Evolutionary conservation across 768 basidiomycete species (phyloP).

Genomic region (Tricholomella constricta): DNA sequence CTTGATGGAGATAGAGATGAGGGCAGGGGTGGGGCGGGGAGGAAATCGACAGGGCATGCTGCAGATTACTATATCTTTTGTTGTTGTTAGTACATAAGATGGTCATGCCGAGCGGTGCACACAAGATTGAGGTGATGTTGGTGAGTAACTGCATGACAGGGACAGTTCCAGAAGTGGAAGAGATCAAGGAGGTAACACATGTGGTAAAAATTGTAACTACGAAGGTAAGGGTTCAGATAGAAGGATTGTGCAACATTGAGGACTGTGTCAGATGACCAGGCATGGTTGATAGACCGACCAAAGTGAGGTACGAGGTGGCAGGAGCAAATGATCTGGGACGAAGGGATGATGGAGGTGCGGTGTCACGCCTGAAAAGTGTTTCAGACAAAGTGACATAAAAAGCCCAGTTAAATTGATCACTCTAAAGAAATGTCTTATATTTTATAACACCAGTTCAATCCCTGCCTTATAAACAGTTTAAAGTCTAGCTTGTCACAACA

Average conservation of each 20-base stretch:
- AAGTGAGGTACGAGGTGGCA: constrained; percentile 31
- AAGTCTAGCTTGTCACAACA: no score
- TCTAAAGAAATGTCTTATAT: no score
- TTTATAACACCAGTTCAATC: no score
- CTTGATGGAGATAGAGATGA: constrained; percentile 42
- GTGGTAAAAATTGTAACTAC: constrained; percentile 26
- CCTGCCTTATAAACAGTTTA: no score
- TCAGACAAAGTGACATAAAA: no score
- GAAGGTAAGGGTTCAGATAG: constrained; percentile 32
- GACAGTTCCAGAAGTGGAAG: background rate
- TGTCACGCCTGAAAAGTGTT: no score
- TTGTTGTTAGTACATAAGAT: no score
- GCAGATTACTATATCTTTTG: no score
- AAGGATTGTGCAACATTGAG: constrained; percentile 22
- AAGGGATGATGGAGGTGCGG: constrained; percentile 22
- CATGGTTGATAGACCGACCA: constrained; percentile 11
- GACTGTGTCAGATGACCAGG: constrained; percentile 19
- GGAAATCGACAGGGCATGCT: constrained; percentile 32
- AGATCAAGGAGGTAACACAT: constrained; percentile 12
- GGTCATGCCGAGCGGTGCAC: no score
- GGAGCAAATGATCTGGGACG: constrained; percentile 24
- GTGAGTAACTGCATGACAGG: background rate
- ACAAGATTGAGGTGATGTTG: background rate
- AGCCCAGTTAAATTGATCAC: no score
- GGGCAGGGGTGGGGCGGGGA: constrained; percentile 24